Evolutionary conservation across 1,284 basidiomycete species (phyloP).

Genomic region (Ceratobasidium sp.): DNA sequence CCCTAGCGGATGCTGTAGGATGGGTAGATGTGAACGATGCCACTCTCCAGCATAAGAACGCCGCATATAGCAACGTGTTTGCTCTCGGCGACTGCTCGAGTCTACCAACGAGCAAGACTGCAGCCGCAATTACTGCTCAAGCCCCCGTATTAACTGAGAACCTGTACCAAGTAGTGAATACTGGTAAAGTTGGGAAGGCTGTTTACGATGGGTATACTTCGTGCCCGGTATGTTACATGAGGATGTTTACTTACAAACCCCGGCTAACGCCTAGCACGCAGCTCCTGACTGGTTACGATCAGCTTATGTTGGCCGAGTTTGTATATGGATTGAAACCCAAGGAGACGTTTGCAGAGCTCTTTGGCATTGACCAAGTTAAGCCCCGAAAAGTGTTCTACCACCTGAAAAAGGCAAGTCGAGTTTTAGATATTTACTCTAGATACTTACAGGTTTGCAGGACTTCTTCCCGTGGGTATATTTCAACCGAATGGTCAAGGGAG

Average conservation of each 20-base stretch:
- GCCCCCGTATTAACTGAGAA: constrained; percentile 95
- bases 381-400: constrained; percentile 85
- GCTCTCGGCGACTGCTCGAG: constrained; percentile 85
- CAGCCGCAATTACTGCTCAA: constrained; percentile 92
- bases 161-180: constrained; percentile 79
- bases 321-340: constrained; percentile 86
- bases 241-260: constrained; percentile 25
- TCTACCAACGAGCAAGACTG: constrained; percentile 95
- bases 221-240: constrained; percentile 71
- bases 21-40: constrained; percentile 89
- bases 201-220: constrained; percentile 88
- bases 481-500: constrained; percentile 79
- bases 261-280: constrained; percentile 56
- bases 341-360: constrained; percentile 80
- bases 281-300: constrained; percentile 86
- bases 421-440: background rate
- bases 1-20: constrained; percentile 83
- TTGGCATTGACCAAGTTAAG: constrained; percentile 77
- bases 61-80: constrained; percentile 62
- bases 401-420: constrained; percentile 79
- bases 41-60: constrained; percentile 87
- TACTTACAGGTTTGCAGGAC: constrained; percentile 62
- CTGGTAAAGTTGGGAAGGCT: constrained; percentile 75
- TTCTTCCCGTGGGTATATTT: constrained; percentile 93
- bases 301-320: constrained; percentile 90